A percentile compares a stretch with the other conserved stretches of the same genome.
These are phyloP conservation scores for Scedosporium aurantiacum DNA, from an alignment of 2,329 filamentous ascomycete genomes.

Conservation along the genomic window DNA sequence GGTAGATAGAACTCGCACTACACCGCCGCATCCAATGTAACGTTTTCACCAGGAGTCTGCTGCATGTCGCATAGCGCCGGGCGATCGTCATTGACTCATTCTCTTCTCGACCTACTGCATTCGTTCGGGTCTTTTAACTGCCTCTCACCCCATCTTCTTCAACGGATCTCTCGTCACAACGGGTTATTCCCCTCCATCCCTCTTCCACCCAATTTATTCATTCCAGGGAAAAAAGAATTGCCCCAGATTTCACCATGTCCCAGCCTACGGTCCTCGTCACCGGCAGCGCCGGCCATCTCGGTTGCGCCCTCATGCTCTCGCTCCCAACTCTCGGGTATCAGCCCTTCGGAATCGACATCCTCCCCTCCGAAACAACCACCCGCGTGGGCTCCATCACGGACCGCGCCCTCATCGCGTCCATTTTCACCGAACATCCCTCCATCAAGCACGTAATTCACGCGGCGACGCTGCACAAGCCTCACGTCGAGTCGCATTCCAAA, in stretches of 20 bases:
- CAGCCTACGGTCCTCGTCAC: conserved; percentile 29
- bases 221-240: not conserved
- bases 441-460: conserved; percentile 32
- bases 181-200: not conserved
- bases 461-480: conserved; percentile 36
- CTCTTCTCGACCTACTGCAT: no score
- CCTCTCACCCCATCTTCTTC: no score
- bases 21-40: no score
- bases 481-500: conserved; percentile 32
- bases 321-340: conserved; percentile 26
- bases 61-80: no score
- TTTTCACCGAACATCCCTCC: conserved; percentile 19
- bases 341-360: conserved; percentile 32
- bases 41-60: no score
- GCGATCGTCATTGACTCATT: no score
- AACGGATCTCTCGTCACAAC: no score
- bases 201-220: not conserved
- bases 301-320: conserved; percentile 31
- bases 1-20: not conserved
- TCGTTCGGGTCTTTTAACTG: no score
- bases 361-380: conserved; percentile 23
- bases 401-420: conserved; percentile 17
- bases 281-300: conserved; percentile 34
- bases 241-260: not conserved
- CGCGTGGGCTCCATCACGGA: conserved; percentile 27